Base-by-base conservation (phyloP, 2,329 filamentous ascomycete species). In the Claviceps monticola region DNA sequence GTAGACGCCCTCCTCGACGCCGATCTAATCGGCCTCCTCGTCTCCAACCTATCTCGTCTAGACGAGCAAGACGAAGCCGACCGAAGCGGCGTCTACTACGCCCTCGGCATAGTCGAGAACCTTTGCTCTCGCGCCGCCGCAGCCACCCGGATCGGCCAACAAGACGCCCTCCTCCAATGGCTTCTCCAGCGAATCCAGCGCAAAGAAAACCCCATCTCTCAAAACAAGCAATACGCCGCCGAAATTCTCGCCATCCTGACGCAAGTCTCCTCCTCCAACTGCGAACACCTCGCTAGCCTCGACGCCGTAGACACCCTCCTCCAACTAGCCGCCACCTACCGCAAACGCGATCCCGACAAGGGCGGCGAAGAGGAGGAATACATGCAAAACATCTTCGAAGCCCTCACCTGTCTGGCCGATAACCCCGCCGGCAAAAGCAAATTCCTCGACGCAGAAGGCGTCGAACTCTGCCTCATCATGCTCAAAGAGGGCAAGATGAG, bases 221-320 rank as follows among this genome's bases (percentile, higher is more conserved):
- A 98, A 64, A 98, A 98, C 64, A 95, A 93, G 64, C 91, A 96
- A 65, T 98, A 97, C 64, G 80, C 89, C 0, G 88, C 91, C 16
- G 93, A 98, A 68, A 80, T 97, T 7, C 73, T 98, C 2, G 89
- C 91, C 13, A 93, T 98, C 51, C 71, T 98, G 8, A 75, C 91
- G 17, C 90, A 96, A 65, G 81, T 82, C 1, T 88, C 86, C 3
- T 57, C 76, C 0, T 68, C 76, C 39, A 89, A 88, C 60, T 74
- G 86, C 45, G 70, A 69, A 21, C 75, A 75, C 46, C 71, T 95
- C 5, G 78, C 79, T 39, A 66, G 71, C 29, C 68, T 84, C 1
- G 83, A 95, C 55, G 84, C 86, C 0, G 75, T 93, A 7, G 91
- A 98, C 60, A 66, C 76, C 3, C 73, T 95, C 58, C 80, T 98